phyloP scores from a whole-genome alignment of 768 basidiomycete genomes.

The Steccherinum ochraceum region DNA sequence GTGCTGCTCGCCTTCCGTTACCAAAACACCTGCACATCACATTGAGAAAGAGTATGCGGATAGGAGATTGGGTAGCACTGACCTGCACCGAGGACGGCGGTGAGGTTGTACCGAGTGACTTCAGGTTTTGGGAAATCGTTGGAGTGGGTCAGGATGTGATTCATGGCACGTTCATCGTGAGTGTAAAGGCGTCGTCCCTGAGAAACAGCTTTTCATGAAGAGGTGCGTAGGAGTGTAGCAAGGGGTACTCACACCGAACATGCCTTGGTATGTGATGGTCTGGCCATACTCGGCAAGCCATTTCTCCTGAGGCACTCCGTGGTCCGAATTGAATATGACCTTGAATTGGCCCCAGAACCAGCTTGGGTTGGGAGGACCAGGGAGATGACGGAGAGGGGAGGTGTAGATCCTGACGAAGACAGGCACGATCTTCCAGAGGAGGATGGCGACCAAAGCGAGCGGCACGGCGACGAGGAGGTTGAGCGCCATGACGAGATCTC shows the following conservation, averaged over 20 bases:
- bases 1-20: constrained; percentile 36
- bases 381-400: constrained; percentile 42
- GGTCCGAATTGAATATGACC: constrained; percentile 36
- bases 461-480: neutral
- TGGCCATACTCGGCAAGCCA: constrained; percentile 46
- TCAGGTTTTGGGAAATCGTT: constrained; percentile 53
- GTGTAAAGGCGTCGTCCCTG: constrained; percentile 43
- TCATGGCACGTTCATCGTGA: constrained; percentile 54
- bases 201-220: neutral
- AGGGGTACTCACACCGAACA: constrained; percentile 35
- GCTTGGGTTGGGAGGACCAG: constrained; percentile 41
- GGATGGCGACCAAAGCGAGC: neutral
- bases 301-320: constrained; percentile 30
- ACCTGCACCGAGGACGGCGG: constrained; percentile 37
- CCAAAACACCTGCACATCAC: constrained; percentile 42
- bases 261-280: constrained; percentile 36
- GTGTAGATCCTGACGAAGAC: neutral
- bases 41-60: no score
- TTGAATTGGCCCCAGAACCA: constrained; percentile 43
- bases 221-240: neutral
- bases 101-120: constrained; percentile 29
- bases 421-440: neutral
- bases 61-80: no score
- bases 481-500: no score
- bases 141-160: constrained; percentile 55